Percentiles rank a stretch among this genome's conserved stretches.
Conservation (phyloP, 2,329 filamentous ascomycete species). For the Fusarium sp. region DNA sequence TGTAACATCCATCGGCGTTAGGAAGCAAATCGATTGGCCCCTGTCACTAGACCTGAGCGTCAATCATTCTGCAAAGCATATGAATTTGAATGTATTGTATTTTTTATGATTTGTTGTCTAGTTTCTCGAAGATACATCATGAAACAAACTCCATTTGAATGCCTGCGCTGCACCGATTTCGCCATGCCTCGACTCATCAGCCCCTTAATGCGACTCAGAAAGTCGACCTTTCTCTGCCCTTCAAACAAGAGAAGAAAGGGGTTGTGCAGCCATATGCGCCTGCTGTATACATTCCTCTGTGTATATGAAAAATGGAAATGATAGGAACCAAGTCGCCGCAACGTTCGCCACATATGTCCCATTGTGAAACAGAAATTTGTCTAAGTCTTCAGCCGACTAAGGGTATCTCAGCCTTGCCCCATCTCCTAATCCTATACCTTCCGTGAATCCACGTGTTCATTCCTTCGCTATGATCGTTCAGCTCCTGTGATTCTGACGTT, state of each 20-base stretch:
- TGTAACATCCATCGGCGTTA: conserved; percentile 14
- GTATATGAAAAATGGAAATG: conserved; percentile 25
- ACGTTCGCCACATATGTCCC: conserved; percentile 26
- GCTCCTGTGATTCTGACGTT: conserved; percentile 11
- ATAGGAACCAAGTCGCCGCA: conserved; percentile 24
- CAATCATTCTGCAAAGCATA: neutral
- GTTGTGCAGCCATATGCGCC: conserved; percentile 20
- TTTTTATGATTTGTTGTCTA: conserved; percentile 35
- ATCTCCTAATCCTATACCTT: conserved; percentile 12
- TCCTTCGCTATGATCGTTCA: conserved; percentile 11
- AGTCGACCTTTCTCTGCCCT: conserved; percentile 4
- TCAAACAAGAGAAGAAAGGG: conserved; percentile 19
- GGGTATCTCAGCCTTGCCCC: conserved; percentile 47
- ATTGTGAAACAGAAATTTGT: conserved; percentile 42
- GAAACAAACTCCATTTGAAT: conserved; percentile 32
- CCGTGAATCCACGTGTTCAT: conserved; percentile 31
- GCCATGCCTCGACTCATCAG: conserved; percentile 17
- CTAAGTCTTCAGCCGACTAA: conserved; percentile 48
- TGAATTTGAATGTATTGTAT: conserved; percentile 21
- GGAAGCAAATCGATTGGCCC: conserved; percentile 4
- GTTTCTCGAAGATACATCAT: conserved; percentile 20
- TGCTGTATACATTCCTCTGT: conserved; percentile 22
- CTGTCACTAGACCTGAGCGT: neutral
- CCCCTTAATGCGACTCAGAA: conserved; percentile 16
- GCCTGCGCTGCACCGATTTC: conserved; percentile 21